Conservation (phyloP, 2,329 filamentous ascomycete genomes). For the Clonostachys sp. region DNA sequence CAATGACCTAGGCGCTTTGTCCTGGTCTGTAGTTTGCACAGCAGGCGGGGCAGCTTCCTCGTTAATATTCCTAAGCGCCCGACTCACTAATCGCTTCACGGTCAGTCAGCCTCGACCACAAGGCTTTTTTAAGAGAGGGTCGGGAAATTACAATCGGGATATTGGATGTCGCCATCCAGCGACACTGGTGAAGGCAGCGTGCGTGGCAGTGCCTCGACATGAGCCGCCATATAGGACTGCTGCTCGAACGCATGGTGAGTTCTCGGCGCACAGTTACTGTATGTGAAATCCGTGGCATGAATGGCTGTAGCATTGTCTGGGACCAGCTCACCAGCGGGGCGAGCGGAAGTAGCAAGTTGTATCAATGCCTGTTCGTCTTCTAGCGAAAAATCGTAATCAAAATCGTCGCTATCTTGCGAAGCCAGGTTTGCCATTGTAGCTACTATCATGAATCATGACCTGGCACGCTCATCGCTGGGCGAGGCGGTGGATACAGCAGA, state of each 20-base stretch:
- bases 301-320: no score
- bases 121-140: neutral
- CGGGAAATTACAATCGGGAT: conserved; percentile 47
- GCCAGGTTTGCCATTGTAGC: conserved; percentile 4
- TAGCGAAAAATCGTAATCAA: conserved; percentile 38
- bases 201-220: neutral
- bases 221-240: neutral
- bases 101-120: conserved; percentile 47
- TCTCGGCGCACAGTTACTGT: no score
- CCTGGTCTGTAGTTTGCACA: neutral
- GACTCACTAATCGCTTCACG: conserved; percentile 59
- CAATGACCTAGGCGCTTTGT: neutral
- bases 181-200: conserved; percentile 6
- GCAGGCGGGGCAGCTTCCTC: neutral
- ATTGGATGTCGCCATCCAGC: conserved; percentile 24
- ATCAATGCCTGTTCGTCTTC: conserved; percentile 39
- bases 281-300: no score
- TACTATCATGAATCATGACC: neutral
- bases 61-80: conserved; percentile 22
- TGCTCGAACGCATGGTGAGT: neutral
- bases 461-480: neutral
- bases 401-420: conserved; percentile 27
- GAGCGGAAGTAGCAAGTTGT: conserved; percentile 11
- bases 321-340: no score
- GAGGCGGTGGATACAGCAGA: neutral